Percentiles rank a stretch among this genome's conserved stretches.
Conservation (phyloP, 768 basidiomycete genomes). For the Russula lepida region DNA sequence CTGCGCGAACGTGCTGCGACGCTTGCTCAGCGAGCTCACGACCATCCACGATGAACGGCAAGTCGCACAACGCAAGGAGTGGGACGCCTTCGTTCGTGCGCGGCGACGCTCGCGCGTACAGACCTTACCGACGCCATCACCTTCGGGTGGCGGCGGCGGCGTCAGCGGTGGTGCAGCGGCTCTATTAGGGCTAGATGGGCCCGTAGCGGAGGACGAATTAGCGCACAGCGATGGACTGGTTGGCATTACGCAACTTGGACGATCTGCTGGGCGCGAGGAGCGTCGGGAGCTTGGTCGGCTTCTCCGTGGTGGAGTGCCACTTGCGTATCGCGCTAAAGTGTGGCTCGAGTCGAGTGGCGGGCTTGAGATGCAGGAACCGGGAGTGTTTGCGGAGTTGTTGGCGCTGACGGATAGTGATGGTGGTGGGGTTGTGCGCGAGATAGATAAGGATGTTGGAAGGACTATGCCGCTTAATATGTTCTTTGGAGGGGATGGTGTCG, state of each 20-base stretch:
- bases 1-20: conserved; percentile 65
- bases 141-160: conserved; percentile 15
- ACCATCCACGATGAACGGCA: conserved; percentile 80
- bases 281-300: conserved; percentile 71
- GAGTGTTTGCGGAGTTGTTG: conserved; percentile 80
- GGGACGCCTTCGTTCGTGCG: conserved; percentile 75
- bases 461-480: conserved; percentile 94
- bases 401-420: conserved; percentile 33
- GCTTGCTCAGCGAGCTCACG: conserved; percentile 67
- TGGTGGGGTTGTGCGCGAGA: conserved; percentile 59
- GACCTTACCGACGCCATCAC: conserved; percentile 27
- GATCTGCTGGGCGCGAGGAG: conserved; percentile 61
- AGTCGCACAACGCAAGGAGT: conserved; percentile 57
- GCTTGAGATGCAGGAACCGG: conserved; percentile 86
- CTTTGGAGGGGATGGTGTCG: conserved; percentile 94
- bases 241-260: conserved; percentile 83
- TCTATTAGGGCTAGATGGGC: conserved; percentile 57
- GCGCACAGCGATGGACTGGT: conserved; percentile 79
- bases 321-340: conserved; percentile 78
- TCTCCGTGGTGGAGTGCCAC: conserved; percentile 79
- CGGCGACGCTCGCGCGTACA: conserved; percentile 41
- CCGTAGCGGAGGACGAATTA: conserved; percentile 63
- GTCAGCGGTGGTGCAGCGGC: conserved; percentile 44
- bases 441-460: conserved; percentile 91
- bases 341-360: conserved; percentile 95